Conservation (phyloP, 257 asterid species). For the Salvia rosmarinus region DNA sequence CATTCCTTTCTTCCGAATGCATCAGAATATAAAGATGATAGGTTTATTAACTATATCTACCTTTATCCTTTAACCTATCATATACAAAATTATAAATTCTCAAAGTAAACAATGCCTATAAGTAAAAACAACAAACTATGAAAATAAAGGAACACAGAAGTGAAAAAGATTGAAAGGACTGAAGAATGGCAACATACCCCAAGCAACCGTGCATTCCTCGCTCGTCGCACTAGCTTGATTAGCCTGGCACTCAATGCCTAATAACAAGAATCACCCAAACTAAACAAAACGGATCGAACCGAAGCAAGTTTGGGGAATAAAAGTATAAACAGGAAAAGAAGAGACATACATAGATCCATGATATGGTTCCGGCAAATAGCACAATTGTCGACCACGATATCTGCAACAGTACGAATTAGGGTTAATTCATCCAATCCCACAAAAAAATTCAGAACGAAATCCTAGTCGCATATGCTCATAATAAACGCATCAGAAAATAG, state of each 20-base stretch:
- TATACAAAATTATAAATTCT: not conserved
- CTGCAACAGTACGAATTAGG: slow-evolving; percentile 54
- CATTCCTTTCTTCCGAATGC: not conserved
- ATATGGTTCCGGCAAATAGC: slow-evolving; percentile 96
- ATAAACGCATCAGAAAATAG: not conserved
- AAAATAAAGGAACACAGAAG: too few relatives aligned
- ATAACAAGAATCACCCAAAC: slow-evolving; percentile 20
- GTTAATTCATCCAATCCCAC: slow-evolving; percentile 17
- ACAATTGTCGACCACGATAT: slow-evolving; percentile 93
- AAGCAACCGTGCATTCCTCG: slow-evolving; percentile 97
- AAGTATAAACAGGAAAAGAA: not conserved
- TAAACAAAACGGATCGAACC: slow-evolving; percentile 17
- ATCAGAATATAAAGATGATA: not conserved
- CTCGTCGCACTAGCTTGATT: slow-evolving; percentile 98
- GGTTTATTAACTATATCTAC: not conserved
- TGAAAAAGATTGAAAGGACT: not conserved
- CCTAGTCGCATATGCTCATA: not conserved
- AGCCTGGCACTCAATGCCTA: slow-evolving; percentile 98
- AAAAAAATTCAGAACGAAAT: slow-evolving; percentile 13
- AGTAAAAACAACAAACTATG: too few relatives aligned
- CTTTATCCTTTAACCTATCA: not conserved
- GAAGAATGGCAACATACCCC: slow-evolving; percentile 68
- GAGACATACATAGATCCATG: slow-evolving; percentile 92
- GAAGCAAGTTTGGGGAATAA: not conserved
- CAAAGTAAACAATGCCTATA: not conserved